Evolutionary conservation across 2,329 filamentous ascomycete genomes (phyloP).

Genomic region (Ophiognomonia clavigignenti-juglandacearum): DNA sequence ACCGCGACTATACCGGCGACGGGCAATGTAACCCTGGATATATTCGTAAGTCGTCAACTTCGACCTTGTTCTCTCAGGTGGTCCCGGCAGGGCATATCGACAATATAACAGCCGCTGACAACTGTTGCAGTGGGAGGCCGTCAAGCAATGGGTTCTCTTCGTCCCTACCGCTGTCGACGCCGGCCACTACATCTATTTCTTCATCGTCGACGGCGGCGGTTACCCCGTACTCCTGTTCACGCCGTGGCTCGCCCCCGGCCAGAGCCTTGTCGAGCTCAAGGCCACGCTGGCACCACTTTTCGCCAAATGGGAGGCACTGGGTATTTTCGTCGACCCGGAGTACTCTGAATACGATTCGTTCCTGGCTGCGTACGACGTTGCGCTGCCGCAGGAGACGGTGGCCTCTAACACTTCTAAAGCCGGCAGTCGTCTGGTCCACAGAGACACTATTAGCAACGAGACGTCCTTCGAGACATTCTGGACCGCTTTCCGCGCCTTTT

Average conservation of each 20-base stretch:
- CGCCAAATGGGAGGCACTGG: neutral
- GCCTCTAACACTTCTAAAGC: neutral
- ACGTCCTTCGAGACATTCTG: slow-evolving; percentile 12
- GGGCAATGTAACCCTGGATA: slow-evolving; percentile 42
- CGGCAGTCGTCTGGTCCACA: neutral
- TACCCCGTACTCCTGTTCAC: slow-evolving; percentile 2
- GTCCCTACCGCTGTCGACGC: slow-evolving; percentile 38
- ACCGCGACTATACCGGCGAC: slow-evolving; percentile 25
- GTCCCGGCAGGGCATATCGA: too few species aligned
- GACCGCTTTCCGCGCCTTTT: slow-evolving; percentile 23
- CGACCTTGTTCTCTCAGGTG: too few species aligned
- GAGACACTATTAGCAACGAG: neutral
- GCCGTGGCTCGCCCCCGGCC: slow-evolving; percentile 10
- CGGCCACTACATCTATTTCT: slow-evolving; percentile 39
- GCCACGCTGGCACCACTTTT: slow-evolving; percentile 20
- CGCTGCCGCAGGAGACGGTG: neutral
- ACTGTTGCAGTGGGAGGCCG: slow-evolving; percentile 32
- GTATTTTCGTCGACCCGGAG: neutral
- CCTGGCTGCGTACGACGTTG: neutral
- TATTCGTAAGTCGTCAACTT: slow-evolving; percentile 30
- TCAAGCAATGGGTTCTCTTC: slow-evolving; percentile 45
- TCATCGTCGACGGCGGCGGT: slow-evolving; percentile 6
- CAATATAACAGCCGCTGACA: neutral
- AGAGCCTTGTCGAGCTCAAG: neutral
- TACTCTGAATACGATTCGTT: neutral